Base-by-base conservation (phyloP, 1,284 basidiomycete genomes). In the Grifola frondosa region DNA sequence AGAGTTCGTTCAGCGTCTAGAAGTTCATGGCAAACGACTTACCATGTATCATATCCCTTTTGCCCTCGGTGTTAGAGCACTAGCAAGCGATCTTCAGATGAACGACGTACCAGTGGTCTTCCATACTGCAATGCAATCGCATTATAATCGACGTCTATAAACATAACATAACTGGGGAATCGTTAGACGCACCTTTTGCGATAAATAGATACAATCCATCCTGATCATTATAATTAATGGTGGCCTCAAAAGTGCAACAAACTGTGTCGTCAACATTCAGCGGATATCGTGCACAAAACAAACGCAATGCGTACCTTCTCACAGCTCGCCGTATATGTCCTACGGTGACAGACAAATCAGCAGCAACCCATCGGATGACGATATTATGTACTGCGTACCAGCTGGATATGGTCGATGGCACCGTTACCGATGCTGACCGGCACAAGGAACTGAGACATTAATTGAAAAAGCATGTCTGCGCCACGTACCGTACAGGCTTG, bases 311-410 rank as follows among this genome's bases (percentile, higher is more conserved):
- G 19, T 8, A 35, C 17, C 24, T 1, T 56, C 77, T 53, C 60
- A 86, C 86, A 90, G 62, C 70, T 91, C 91, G 30, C 91, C 93
- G 53, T 95, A 95, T 37, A 96, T 95, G 63, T 96, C 93, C 86
- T 91, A 49, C 3, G 24, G 30, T 12, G 3, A 4, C 11, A 11
- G 22, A n/a, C n/a, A n/a, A n/a, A n/a, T n/a, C n/a, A n/a, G n/a
- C n/a, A n/a, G n/a, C n/a, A n/a, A n/a, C n/a, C n/a, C n/a, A n/a
- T n/a, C n/a, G n/a, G 11, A 8, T 12, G 13, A 2, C 9, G 16
- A 22, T 21, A 23, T 19, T 24, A 33, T 21, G 10, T 11, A 9
- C 3, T 21, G 7, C 79, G 48, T 46, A 91, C 89, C 50, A 96
- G 67, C 58, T 96, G 92, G 3, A 94, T 62, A 63, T 96, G 92